phyloP scores from a whole-genome alignment of 225 moss, liverwort and hornwort species.

The Neckera pumila region DNA sequence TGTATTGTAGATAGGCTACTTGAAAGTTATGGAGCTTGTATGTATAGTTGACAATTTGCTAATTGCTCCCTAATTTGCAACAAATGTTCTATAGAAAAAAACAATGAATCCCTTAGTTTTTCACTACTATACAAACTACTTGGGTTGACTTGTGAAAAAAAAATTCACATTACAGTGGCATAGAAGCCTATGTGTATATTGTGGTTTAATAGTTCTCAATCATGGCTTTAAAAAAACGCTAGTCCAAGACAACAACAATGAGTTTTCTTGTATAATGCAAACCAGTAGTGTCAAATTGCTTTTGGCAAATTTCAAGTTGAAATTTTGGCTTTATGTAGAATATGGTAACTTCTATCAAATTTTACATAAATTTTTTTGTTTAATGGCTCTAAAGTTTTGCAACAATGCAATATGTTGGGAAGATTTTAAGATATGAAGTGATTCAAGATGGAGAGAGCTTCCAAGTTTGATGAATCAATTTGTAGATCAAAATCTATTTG shows the following conservation, averaged over 20 bases:
- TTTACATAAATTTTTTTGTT: not conserved
- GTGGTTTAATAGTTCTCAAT: too few relatives aligned
- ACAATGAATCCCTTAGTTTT: not conserved
- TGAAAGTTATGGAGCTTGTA: not conserved
- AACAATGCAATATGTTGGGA: not conserved
- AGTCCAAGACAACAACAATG: too few relatives aligned
- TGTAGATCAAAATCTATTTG: too few relatives aligned
- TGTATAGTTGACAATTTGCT: not conserved
- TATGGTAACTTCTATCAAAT: not conserved
- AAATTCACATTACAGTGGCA: accelerated
- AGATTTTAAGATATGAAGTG: not conserved
- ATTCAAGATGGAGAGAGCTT: not conserved
- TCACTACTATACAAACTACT: not conserved
- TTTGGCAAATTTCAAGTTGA: not conserved
- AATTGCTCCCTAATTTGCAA: not conserved
- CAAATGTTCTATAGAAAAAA: not conserved
- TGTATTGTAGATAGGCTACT: not conserved
- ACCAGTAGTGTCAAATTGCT: too few relatives aligned
- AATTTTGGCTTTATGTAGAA: not conserved
- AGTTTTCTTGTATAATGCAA: not conserved
- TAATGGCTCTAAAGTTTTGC: not conserved
- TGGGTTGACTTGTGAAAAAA: too few relatives aligned
- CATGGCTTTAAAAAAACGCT: too few relatives aligned
- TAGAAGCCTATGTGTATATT: too few relatives aligned
- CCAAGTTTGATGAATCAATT: too few relatives aligned